Evolutionary conservation across 1,139 yeast species (phyloP).

Genomic region (Spencermartinsiella ligniputridi): DNA sequence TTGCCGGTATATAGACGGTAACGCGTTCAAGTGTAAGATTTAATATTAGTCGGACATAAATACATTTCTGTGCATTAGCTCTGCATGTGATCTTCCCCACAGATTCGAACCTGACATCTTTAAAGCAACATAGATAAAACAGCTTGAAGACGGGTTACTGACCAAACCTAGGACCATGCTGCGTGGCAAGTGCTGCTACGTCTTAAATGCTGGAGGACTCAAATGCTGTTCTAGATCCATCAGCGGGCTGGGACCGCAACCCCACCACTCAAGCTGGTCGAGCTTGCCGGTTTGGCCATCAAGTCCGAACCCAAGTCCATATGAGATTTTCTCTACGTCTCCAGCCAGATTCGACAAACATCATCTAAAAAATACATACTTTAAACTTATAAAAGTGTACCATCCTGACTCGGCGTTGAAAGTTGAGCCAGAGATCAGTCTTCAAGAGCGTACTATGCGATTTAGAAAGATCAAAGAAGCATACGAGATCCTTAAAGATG

Average conservation of each 20-base stretch:
- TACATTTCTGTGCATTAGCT: too few species aligned
- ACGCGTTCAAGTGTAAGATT: too few species aligned
- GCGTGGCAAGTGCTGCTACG: conserved; percentile 1
- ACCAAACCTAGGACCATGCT: background rate
- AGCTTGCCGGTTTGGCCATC: conserved; percentile 53
- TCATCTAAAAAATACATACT: conserved; percentile 52
- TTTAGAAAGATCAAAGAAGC: conserved; percentile 73
- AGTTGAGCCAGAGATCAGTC: conserved; percentile 10
- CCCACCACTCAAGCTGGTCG: background rate
- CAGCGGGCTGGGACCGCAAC: background rate
- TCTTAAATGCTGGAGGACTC: background rate
- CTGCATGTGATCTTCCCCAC: too few species aligned
- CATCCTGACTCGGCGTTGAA: conserved; percentile 67
- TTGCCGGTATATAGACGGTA: too few species aligned
- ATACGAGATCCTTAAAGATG: conserved; percentile 63
- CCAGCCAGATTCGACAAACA: conserved; percentile 37
- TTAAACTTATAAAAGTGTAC: conserved; percentile 67
- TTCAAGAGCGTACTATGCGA: conserved; percentile 37
- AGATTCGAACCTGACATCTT: too few species aligned
- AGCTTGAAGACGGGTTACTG: background rate
- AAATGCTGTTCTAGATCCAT: background rate
- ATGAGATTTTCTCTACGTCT: conserved; percentile 58
- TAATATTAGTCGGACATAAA: too few species aligned
- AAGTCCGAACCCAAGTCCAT: conserved; percentile 60
- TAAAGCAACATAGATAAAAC: too few species aligned